Percentiles rank a stretch among this genome's conserved stretches.
Conservation (phyloP, 2,329 filamentous ascomycete species). For the Didymella exigua region DNA sequence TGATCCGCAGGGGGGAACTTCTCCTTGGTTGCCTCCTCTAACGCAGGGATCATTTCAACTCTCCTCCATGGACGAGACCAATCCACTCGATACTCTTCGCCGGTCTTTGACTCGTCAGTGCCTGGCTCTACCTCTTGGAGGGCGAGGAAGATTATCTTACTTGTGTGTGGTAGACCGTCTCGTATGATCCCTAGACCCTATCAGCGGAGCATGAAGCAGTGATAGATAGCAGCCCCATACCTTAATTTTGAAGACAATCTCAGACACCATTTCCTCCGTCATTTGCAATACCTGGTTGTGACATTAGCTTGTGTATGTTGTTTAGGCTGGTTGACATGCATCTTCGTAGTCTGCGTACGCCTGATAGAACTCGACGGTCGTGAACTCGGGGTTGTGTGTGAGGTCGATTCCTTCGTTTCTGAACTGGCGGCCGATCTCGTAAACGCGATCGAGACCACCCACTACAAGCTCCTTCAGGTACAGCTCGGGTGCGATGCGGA, state of each 20-base stretch:
- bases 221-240: background rate
- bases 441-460: conserved; percentile 91
- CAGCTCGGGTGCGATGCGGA: conserved; percentile 92
- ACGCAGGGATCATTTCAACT: conserved; percentile 92
- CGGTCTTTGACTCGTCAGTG: too few species aligned
- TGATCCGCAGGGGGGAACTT: conserved; percentile 91
- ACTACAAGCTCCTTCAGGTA: conserved; percentile 97
- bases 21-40: conserved; percentile 88
- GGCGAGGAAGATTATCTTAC: too few species aligned
- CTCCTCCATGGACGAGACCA: conserved; percentile 94
- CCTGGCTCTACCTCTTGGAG: too few species aligned
- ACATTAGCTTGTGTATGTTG: too few species aligned
- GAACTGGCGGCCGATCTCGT: conserved; percentile 95
- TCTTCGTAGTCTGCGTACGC: conserved; percentile 75
- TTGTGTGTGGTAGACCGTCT: conserved; percentile 87
- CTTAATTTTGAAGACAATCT: conserved; percentile 84
- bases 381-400: conserved; percentile 98
- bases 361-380: conserved; percentile 94
- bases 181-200: conserved; percentile 82
- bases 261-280: conserved; percentile 91
- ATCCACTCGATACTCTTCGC: conserved; percentile 89
- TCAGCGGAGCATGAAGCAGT: background rate
- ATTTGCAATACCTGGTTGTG: too few species aligned
- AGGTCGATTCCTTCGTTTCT: conserved; percentile 89
- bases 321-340: too few species aligned